phyloP scores from a whole-genome alignment of 768 basidiomycete species.

The Hericium alpestre region DNA sequence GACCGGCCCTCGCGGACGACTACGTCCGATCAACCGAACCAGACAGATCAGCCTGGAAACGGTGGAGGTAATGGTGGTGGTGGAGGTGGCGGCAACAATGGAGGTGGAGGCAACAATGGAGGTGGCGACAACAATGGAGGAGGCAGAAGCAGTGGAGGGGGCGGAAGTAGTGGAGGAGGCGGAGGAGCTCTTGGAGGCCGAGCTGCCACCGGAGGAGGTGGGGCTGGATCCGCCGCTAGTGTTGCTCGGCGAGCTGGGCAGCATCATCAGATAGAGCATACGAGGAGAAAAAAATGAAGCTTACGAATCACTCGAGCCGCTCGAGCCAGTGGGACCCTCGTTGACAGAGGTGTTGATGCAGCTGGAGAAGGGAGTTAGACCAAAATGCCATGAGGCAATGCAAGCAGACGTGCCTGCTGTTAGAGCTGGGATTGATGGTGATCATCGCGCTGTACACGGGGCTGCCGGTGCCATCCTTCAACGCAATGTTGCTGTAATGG shows the following conservation, averaged over 20 bases:
- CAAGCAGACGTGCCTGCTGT: slow-evolving; percentile 23
- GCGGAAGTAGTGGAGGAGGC: too few relatives aligned
- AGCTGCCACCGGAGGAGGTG: background rate
- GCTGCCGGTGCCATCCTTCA: slow-evolving; percentile 51
- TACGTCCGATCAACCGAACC: background rate
- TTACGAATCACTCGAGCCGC: background rate
- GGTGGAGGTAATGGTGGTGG: background rate
- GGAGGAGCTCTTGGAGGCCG: background rate
- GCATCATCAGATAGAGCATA: background rate
- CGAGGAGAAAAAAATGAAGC: background rate
- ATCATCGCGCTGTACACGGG: slow-evolving; percentile 42
- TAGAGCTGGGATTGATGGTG: slow-evolving; percentile 28
- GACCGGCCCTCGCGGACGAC: background rate
- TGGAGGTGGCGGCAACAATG: too few relatives aligned
- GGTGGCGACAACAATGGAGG: too few relatives aligned
- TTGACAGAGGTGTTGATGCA: slow-evolving; percentile 5
- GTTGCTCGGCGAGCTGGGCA: background rate
- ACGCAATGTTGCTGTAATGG: slow-evolving; percentile 33
- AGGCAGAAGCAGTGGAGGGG: too few relatives aligned
- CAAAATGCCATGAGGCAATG: background rate
- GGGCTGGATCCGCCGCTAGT: background rate
- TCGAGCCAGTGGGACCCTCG: slow-evolving; percentile 6
- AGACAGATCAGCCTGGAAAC: background rate
- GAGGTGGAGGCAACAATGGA: too few relatives aligned
- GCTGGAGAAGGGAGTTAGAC: background rate